These are phyloP conservation scores for Teunomyces barrocoloradensis DNA, from an alignment of 805 yeast genomes.

Conservation along the genomic window DNA sequence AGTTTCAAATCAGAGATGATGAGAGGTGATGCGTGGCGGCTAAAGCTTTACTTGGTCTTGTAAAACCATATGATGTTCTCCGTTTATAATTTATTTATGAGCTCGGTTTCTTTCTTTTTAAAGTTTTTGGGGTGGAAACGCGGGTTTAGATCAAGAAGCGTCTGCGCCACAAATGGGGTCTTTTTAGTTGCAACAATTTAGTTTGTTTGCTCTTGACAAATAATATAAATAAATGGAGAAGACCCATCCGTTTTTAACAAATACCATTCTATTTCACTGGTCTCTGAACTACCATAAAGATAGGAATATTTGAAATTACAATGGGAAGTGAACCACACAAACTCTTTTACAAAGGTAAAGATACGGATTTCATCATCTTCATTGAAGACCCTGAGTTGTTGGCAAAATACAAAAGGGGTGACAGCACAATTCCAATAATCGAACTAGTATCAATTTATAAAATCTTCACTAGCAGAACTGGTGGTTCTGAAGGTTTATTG, in stretches of 20 bases:
- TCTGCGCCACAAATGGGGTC: not conserved
- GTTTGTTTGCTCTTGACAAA: not conserved
- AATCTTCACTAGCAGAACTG: constrained; percentile 58
- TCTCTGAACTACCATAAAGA: not conserved
- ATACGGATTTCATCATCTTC: constrained; percentile 64
- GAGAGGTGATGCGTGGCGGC: not conserved
- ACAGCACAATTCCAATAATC: constrained; percentile 54
- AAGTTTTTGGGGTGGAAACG: not conserved
- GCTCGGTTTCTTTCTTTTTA: too few relatives aligned
- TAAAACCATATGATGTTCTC: too few relatives aligned
- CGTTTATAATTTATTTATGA: too few relatives aligned
- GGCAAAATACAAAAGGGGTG: constrained; percentile 48
- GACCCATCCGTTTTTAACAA: not conserved
- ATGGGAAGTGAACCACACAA: constrained; percentile 33
- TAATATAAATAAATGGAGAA: not conserved
- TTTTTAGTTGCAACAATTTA: not conserved
- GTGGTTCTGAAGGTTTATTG: constrained; percentile 71
- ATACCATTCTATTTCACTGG: not conserved
- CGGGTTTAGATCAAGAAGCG: not conserved
- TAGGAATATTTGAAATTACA: not conserved
- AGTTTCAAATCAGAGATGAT: not conserved
- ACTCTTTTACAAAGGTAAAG: constrained; percentile 63
- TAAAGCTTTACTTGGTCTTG: too few relatives aligned
- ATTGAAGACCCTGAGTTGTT: constrained; percentile 52
- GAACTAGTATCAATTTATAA: constrained; percentile 64